A percentile compares a stretch with the other conserved stretches of the same genome.
phyloP scores from a whole-genome alignment of 169 alveolate genomes.

The Theileria orientalis region DNA sequence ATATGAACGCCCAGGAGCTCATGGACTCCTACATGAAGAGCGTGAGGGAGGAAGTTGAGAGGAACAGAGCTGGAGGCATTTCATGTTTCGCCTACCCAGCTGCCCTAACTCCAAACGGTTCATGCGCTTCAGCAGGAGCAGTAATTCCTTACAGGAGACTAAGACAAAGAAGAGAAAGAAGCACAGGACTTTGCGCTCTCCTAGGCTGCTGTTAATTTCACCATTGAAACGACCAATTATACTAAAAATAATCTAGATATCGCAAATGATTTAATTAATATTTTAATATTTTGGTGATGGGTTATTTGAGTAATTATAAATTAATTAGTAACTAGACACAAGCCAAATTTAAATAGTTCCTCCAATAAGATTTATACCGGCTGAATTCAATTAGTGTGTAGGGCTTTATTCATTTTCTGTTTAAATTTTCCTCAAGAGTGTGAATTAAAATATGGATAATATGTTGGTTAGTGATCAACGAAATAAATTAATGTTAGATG shows the following conservation, averaged over 20 bases:
- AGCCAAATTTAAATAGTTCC: too few relatives aligned
- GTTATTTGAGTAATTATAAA: background rate
- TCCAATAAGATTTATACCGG: too few relatives aligned
- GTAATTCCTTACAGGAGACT: conserved; percentile 76
- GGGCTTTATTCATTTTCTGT: too few relatives aligned
- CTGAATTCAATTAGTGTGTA: too few relatives aligned
- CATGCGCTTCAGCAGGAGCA: conserved; percentile 86
- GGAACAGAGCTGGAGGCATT: conserved; percentile 68
- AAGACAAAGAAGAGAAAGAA: conserved; percentile 10
- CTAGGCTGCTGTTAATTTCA: conserved; percentile 49
- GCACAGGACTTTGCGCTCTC: conserved; percentile 3
- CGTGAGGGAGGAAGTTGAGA: conserved; percentile 51
- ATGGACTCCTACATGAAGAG: conserved; percentile 55
- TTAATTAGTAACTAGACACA: too few relatives aligned
- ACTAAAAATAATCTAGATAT: too few relatives aligned
- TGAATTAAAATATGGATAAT: too few relatives aligned
- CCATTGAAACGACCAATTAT: background rate
- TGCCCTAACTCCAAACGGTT: conserved; percentile 79
- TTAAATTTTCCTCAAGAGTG: too few relatives aligned
- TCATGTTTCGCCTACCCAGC: conserved; percentile 84
- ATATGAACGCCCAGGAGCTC: conserved; percentile 30
- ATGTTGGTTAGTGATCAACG: too few relatives aligned
- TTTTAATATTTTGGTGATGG: background rate
- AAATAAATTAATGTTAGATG: too few relatives aligned
- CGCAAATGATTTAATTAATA: background rate